phyloP scores from a whole-genome alignment of 805 yeast genomes.

The Kodamaea kakaduensis region DNA sequence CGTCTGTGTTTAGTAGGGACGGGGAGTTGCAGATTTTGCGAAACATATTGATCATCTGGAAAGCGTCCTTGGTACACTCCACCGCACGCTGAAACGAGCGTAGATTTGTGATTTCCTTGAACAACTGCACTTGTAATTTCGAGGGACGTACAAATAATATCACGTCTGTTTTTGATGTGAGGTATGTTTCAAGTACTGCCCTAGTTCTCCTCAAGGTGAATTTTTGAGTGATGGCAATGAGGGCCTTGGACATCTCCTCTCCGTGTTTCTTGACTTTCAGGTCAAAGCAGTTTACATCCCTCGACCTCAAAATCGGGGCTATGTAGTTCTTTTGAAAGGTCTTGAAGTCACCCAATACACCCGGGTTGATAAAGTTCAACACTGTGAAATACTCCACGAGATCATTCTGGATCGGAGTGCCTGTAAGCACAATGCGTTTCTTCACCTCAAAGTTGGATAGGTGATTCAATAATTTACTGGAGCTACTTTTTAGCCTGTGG shows the following conservation, averaged over 20 bases:
- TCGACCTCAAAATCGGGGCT: constrained; percentile 65
- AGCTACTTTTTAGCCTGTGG: constrained; percentile 74
- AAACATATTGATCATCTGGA: constrained; percentile 67
- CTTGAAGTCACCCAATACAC: constrained; percentile 61
- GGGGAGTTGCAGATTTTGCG: constrained; percentile 87
- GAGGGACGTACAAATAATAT: constrained; percentile 80
- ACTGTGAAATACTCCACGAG: constrained; percentile 76
- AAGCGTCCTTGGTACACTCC: constrained; percentile 39
- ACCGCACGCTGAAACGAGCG: constrained; percentile 30
- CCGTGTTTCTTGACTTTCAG: constrained; percentile 52
- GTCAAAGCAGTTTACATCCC: constrained; percentile 58
- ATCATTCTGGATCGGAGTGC: constrained; percentile 94
- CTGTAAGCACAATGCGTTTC: constrained; percentile 67
- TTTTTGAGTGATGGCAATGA: constrained; percentile 57
- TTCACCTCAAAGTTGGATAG: constrained; percentile 52
- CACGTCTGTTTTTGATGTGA: constrained; percentile 73
- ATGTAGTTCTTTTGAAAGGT: constrained; percentile 59
- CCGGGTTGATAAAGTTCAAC: constrained; percentile 81
- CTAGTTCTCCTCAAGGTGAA: constrained; percentile 75
- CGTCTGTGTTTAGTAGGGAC: constrained; percentile 50
- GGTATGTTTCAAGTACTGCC: constrained; percentile 48
- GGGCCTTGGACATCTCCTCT: constrained; percentile 54
- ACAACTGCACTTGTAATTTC: constrained; percentile 50
- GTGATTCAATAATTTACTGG: constrained; percentile 67
- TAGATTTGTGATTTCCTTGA: constrained; percentile 45